These are phyloP conservation scores for Botryotinia convoluta DNA, from an alignment of 2,329 filamentous ascomycete genomes.

Conservation along the genomic window DNA sequence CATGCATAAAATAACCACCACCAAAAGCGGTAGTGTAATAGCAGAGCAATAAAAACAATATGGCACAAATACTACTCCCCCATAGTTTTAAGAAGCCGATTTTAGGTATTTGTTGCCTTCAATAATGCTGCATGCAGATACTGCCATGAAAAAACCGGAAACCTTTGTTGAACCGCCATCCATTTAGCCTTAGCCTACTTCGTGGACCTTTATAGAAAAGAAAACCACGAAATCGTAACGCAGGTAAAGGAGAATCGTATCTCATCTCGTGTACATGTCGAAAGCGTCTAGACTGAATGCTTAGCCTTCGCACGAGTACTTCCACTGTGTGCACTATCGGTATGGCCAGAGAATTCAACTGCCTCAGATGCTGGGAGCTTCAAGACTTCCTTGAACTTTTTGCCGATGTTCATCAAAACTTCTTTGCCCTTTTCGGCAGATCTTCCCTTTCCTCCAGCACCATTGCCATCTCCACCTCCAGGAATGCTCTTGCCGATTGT, in stretches of 20 bases:
- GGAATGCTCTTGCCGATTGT: constrained; percentile 84
- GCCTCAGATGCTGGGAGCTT: constrained; percentile 72
- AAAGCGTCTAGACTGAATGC: constrained; percentile 67
- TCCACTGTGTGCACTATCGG: constrained; percentile 86
- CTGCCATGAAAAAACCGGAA: constrained; percentile 26
- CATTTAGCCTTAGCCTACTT: constrained; percentile 15
- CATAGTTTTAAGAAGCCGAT: constrained; percentile 15
- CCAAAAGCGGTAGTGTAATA: constrained; percentile 17
- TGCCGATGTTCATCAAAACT: constrained; percentile 79
- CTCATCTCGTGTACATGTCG: constrained; percentile 7
- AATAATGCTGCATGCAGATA: constrained; percentile 29
- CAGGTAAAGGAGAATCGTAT: constrained; percentile 16
- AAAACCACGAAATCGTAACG: constrained; percentile 1
- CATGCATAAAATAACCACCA: constrained; percentile 19
- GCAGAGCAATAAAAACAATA: constrained; percentile 21
- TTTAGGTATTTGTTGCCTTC: constrained; percentile 16
- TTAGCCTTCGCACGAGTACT: constrained; percentile 96
- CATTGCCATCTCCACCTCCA: constrained; percentile 69
- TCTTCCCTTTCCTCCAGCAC: constrained; percentile 74
- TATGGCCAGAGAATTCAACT: constrained; percentile 96
- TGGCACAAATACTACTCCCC: constrained; percentile 20
- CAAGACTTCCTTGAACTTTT: constrained; percentile 88
- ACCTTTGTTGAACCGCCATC: constrained; percentile 22
- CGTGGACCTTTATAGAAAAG: constrained; percentile 4
- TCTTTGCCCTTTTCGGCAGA: constrained; percentile 80